Evolutionary conservation across 1,284 basidiomycete species (phyloP).

Genomic region (Mrakiaceae sp.): DNA sequence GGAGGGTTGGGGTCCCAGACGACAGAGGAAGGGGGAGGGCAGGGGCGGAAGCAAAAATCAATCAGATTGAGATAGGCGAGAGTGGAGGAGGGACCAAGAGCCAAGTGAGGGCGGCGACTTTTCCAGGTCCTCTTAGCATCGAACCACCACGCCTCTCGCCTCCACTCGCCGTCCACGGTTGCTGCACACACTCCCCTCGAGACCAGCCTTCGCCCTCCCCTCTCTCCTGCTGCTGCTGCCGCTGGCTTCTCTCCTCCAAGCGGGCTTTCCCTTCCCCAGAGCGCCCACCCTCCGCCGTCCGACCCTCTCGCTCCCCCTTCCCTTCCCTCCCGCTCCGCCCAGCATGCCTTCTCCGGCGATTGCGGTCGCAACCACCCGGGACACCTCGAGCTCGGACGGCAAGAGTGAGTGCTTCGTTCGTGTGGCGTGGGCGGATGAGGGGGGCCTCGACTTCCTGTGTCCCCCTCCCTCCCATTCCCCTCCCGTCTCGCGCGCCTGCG

Average conservation of each 20-base stretch:
- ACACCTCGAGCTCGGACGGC: constrained; percentile 7
- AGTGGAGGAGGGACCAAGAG: no score
- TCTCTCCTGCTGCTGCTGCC: not conserved
- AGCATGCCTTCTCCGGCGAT: not conserved
- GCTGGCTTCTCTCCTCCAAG: not conserved
- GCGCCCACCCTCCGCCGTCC: not conserved
- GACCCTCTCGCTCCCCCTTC: not conserved
- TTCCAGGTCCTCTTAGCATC: no score
- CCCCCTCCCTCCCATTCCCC: not conserved
- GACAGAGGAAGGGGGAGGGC: no score
- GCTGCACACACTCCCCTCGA: no score
- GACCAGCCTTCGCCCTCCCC: no score
- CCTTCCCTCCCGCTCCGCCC: not conserved
- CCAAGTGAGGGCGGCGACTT: no score
- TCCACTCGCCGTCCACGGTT: no score
- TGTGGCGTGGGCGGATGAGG: not conserved
- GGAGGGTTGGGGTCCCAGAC: no score
- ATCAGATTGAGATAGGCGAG: no score
- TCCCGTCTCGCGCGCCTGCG: not conserved
- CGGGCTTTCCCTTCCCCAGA: not conserved
- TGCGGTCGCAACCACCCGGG: not conserved
- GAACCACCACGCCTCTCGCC: no score
- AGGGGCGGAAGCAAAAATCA: no score
- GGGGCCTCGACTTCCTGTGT: not conserved
- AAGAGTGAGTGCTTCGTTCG: not conserved